phyloP scores from a whole-genome alignment of 73 alveolate species.

The Tetrahymena thermophila region DNA sequence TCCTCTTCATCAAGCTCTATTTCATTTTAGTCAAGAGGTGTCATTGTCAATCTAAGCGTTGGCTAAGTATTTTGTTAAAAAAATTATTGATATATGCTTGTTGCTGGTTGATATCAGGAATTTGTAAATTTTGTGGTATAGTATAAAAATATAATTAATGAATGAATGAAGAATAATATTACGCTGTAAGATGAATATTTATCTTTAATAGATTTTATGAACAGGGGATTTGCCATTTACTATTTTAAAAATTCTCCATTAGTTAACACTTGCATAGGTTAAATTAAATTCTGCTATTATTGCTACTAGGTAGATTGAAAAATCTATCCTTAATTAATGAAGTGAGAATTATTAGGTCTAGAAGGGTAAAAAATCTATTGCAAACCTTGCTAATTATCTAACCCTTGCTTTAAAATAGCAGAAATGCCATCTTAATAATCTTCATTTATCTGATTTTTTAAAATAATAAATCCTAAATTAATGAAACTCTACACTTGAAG shows the following conservation, averaged over 20 bases:
- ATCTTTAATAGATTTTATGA: not conserved
- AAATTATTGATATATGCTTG: too few species aligned
- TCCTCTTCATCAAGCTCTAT: not conserved
- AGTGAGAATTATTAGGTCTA: not conserved
- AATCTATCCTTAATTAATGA: not conserved
- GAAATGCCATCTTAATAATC: not conserved
- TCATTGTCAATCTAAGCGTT: not conserved
- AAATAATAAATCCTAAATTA: not conserved
- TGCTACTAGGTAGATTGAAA: not conserved
- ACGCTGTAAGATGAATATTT: not conserved
- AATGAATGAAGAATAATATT: not conserved
- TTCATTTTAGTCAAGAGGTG: not conserved
- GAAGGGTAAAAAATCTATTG: not conserved
- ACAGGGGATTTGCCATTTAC: not conserved
- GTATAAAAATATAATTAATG: too few species aligned
- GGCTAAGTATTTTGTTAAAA: not conserved
- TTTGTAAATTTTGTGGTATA: too few species aligned
- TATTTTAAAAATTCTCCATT: not conserved
- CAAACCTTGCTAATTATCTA: not conserved
- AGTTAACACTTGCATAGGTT: not conserved
- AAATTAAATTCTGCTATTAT: not conserved
- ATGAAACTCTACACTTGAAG: not conserved
- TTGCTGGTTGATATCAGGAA: not conserved
- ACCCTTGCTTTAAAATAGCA: not conserved
- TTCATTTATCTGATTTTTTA: not conserved